A percentile compares a stretch with the other conserved stretches of the same genome.
These are phyloP conservation scores for Pseudocercospora pini-densiflorae DNA, from an alignment of 2,329 filamentous ascomycete genomes.

Conservation along the genomic window DNA sequence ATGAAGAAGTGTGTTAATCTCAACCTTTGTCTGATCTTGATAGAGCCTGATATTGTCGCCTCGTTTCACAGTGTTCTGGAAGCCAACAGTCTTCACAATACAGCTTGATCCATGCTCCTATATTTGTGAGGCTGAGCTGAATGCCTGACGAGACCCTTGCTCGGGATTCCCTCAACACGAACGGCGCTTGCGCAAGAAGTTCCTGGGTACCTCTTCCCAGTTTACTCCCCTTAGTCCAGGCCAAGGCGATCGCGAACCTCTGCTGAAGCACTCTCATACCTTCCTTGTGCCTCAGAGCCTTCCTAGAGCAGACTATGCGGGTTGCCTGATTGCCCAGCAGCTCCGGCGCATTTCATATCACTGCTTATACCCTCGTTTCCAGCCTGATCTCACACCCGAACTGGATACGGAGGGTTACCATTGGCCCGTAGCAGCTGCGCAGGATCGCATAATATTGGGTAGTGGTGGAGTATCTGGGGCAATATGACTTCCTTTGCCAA, in stretches of 20 bases:
- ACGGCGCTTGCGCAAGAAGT: conserved; percentile 12
- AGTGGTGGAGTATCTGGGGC: conserved; percentile 3
- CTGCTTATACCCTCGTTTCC: conserved; percentile 5
- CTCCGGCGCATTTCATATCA: conserved; percentile 7
- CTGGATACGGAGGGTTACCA: not conserved
- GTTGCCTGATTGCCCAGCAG: not conserved
- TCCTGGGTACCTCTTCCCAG: conserved; percentile 5
- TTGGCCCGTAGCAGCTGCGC: conserved; percentile 10
- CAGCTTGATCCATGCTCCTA: not conserved
- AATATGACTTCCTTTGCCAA: conserved; percentile 86
- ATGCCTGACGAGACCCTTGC: conserved; percentile 5
- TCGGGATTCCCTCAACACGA: not conserved
- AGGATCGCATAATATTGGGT: conserved; percentile 15
- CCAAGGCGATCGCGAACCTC: not conserved
- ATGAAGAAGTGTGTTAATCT: not conserved
- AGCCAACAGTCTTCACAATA: not conserved
- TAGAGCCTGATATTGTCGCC: not conserved
- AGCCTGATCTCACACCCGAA: conserved; percentile 6
- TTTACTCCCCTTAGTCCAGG: not conserved
- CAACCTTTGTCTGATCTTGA: not conserved
- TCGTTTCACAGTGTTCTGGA: conserved; percentile 1
- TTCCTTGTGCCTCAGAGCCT: not conserved
- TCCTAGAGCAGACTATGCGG: not conserved
- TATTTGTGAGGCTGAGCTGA: not conserved
- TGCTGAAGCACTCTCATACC: not conserved